A percentile compares a stretch with the other conserved stretches of the same genome.
These are phyloP conservation scores for Vaccinium macrocarpon DNA, from an alignment of 148 eudicot species.

Conservation along the genomic window DNA sequence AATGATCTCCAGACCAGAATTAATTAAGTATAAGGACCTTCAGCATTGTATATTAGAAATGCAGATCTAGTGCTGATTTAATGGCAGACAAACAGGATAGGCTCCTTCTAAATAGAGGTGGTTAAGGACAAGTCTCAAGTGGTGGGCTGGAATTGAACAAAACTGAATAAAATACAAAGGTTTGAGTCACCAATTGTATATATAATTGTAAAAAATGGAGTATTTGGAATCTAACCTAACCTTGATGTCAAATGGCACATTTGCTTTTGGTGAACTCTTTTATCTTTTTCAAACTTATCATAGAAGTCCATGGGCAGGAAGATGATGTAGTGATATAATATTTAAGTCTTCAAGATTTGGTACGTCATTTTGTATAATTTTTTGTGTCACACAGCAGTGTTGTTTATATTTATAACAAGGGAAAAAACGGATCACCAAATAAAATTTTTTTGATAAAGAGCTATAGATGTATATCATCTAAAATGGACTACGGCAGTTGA, in stretches of 20 bases:
- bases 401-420: background rate
- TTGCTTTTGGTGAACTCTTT: background rate
- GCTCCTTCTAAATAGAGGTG: background rate
- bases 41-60: slow-evolving; percentile 9
- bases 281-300: background rate
- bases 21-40: background rate
- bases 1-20: background rate
- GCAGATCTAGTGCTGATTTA: slow-evolving; percentile 34
- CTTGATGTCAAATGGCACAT: slow-evolving; percentile 2
- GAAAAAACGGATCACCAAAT: background rate
- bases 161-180: background rate
- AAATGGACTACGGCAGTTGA: background rate
- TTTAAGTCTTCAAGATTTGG: background rate
- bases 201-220: background rate
- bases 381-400: background rate
- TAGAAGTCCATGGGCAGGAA: background rate
- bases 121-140: slow-evolving; percentile 4
- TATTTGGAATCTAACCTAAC: slow-evolving; percentile 16
- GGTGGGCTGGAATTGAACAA: slow-evolving; percentile 14
- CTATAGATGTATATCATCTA: background rate
- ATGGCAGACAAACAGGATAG: slow-evolving; percentile 30
- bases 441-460: background rate
- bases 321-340: background rate
- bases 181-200: background rate
- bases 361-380: background rate